Percentiles rank a stretch among this genome's conserved stretches.
Conservation (phyloP, 768 basidiomycete genomes). For the Tulasnella sp. region DNA sequence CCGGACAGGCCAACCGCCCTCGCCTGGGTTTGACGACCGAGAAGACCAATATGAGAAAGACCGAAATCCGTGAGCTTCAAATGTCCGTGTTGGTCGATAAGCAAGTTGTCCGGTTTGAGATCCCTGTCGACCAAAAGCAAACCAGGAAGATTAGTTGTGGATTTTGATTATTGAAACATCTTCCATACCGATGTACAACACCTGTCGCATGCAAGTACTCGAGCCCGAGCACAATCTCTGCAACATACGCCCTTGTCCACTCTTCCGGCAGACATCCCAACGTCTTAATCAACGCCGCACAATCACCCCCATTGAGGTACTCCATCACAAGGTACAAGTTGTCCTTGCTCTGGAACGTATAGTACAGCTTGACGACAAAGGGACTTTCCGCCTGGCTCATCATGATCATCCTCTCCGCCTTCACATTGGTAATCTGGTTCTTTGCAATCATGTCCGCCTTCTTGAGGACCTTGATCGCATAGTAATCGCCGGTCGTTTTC, state of each 20-base stretch:
- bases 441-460: conserved; percentile 99
- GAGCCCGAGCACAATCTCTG: conserved; percentile 87
- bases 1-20: conserved; percentile 24
- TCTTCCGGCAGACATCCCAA: conserved; percentile 89
- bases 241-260: conserved; percentile 93
- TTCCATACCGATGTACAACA: conserved; percentile 83
- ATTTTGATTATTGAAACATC: conserved; percentile 3
- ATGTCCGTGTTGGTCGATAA: conserved; percentile 94
- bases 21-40: conserved; percentile 88
- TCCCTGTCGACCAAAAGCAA: no score
- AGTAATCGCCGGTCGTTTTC: conserved; percentile 95
- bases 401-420: conserved; percentile 97
- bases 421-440: conserved; percentile 99
- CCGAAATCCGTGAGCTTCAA: conserved; percentile 98
- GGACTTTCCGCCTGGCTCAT: conserved; percentile 99
- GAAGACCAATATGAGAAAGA: conserved; percentile 89
- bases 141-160: not conserved
- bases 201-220: conserved; percentile 94
- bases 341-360: conserved; percentile 99
- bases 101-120: conserved; percentile 92
- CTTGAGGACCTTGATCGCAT: conserved; percentile 98
- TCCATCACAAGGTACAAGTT: conserved; percentile 99
- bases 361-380: conserved; percentile 94
- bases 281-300: conserved; percentile 92
- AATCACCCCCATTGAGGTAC: conserved; percentile 96